These are phyloP conservation scores for Testicularia cyperi DNA, from an alignment of 1,284 basidiomycete genomes.

Conservation along the genomic window DNA sequence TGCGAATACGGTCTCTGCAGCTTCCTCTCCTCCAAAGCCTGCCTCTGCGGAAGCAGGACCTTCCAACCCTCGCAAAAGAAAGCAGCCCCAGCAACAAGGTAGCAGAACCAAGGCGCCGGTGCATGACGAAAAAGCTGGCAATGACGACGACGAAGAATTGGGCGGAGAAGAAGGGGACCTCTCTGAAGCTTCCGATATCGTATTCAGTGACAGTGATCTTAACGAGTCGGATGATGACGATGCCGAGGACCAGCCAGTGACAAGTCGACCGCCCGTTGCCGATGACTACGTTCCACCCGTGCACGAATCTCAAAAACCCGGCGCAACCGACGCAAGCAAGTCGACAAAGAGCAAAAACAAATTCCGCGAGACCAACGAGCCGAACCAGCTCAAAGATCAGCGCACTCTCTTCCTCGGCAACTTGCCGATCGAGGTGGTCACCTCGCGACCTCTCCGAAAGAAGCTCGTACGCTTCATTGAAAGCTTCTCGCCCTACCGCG, in stretches of 20 bases:
- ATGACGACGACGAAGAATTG: slow-evolving; percentile 23
- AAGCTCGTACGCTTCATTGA: slow-evolving; percentile 60
- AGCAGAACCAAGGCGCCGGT: slow-evolving; percentile 4
- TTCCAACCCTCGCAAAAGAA: slow-evolving; percentile 26
- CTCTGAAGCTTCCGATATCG: slow-evolving; percentile 7
- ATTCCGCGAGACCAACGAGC: slow-evolving; percentile 43
- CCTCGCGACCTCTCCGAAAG: slow-evolving; percentile 63
- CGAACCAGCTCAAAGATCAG: slow-evolving; percentile 65
- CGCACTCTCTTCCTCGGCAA: slow-evolving; percentile 95
- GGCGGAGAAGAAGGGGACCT: slow-evolving; percentile 33
- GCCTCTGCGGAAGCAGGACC: slow-evolving; percentile 2
- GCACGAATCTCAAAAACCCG: slow-evolving; percentile 55
- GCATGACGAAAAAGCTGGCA: slow-evolving; percentile 4
- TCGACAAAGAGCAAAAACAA: slow-evolving; percentile 26
- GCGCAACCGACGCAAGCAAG: not conserved
- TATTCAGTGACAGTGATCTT: not conserved
- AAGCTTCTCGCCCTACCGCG: slow-evolving; percentile 45
- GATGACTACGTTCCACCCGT: slow-evolving; percentile 50
- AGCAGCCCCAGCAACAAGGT: slow-evolving; percentile 7
- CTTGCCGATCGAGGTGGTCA: slow-evolving; percentile 73
- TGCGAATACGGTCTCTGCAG: no score
- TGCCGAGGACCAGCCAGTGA: slow-evolving; percentile 27
- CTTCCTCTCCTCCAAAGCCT: not conserved
- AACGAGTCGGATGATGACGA: slow-evolving; percentile 10
- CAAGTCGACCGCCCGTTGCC: slow-evolving; percentile 14